Base-by-base conservation (phyloP, 345 rosid species). In the Geranium brycei region DNA sequence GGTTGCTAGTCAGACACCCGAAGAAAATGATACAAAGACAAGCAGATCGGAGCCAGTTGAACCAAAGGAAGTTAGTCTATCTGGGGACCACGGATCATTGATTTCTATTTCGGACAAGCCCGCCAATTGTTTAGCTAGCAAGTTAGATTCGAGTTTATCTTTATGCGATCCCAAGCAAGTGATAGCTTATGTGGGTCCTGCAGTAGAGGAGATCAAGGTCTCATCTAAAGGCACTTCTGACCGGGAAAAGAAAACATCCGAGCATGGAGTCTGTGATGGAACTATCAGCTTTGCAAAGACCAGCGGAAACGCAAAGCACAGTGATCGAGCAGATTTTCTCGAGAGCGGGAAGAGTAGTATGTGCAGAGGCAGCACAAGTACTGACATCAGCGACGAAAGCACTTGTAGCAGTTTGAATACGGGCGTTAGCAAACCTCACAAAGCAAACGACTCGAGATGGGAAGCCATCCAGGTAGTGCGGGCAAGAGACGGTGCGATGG, bases 391-490 rank as follows among this genome's bases (percentile, higher is more conserved):
- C 60, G 96, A 88, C 63, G 91, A 84, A 69, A 82, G 91, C 63
- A 77, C 75, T 19, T 82, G 88, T 65, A 82, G 96, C 69, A 86
- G 90, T 81, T 77, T 88, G 16, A 84, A 82, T 70, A 76, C 79
- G 68, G 64, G 72, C 57, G 63, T 86, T 69, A 83, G 79, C 77
- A 86, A 83, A 68, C 96, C 93, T 68, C 91, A 89, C 72, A 85
- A 88, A 75, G 88, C 86, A 18, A 89, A 87, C 15, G 93, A 88
- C 77, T 66, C 75, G 38, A 71, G 83, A 35, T 89, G 93, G 96
- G 90, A 89, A 75, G 93, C 91, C 0, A 87, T 89, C 58, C 85
- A 85, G 72, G 93, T 87, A 64, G 82, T 89, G 64, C 78, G 93
- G 64, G 73, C 69, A 7, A 86, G 80, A 67, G 88, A 86, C 60